Evolutionary conservation across 345 rosid genomes (phyloP).

Genomic region (Lepidium aucheri): DNA sequence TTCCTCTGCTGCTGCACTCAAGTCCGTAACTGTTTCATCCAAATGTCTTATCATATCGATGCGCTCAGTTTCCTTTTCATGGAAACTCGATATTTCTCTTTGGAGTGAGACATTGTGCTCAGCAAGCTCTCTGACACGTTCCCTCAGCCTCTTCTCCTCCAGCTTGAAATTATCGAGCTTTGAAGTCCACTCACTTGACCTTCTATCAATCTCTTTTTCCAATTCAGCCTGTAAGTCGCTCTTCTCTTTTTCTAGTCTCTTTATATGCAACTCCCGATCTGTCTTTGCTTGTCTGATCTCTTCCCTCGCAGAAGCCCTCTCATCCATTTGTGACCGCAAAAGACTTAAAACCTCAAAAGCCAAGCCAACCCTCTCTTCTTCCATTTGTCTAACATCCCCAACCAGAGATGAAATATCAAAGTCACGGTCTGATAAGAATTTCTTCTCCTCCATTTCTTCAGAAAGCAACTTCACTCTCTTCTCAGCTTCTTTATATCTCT

Average conservation of each 20-base stretch:
- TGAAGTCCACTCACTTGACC: slow-evolving; percentile 74
- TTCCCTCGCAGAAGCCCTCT: slow-evolving; percentile 53
- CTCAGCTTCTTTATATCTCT: slow-evolving; percentile 65
- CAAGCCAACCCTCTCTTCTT: slow-evolving; percentile 67
- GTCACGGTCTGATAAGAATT: slow-evolving; percentile 38
- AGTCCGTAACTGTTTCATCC: slow-evolving; percentile 48
- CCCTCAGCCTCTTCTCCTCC: slow-evolving; percentile 92
- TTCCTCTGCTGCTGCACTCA: slow-evolving; percentile 44
- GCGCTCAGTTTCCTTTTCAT: slow-evolving; percentile 64
- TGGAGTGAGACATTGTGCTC: slow-evolving; percentile 95
- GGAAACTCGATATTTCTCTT: slow-evolving; percentile 63
- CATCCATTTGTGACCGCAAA: slow-evolving; percentile 50
- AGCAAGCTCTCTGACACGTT: slow-evolving; percentile 89
- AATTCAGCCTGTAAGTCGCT: slow-evolving; percentile 57
- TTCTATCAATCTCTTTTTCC: slow-evolving; percentile 92
- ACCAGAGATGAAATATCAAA: slow-evolving; percentile 54
- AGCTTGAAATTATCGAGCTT: slow-evolving; percentile 60
- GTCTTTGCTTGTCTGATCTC: slow-evolving; percentile 42
- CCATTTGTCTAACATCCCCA: slow-evolving; percentile 44
- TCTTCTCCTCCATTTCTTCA: slow-evolving; percentile 56
- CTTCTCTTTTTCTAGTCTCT: slow-evolving; percentile 73
- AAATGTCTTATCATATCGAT: slow-evolving; percentile 41
- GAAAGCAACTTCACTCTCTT: slow-evolving; percentile 62
- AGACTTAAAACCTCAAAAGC: slow-evolving; percentile 69
- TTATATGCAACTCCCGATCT: slow-evolving; percentile 43